Base-by-base conservation (phyloP, 805 yeast species). In the Wickerhamomyces subpelliculosus region DNA sequence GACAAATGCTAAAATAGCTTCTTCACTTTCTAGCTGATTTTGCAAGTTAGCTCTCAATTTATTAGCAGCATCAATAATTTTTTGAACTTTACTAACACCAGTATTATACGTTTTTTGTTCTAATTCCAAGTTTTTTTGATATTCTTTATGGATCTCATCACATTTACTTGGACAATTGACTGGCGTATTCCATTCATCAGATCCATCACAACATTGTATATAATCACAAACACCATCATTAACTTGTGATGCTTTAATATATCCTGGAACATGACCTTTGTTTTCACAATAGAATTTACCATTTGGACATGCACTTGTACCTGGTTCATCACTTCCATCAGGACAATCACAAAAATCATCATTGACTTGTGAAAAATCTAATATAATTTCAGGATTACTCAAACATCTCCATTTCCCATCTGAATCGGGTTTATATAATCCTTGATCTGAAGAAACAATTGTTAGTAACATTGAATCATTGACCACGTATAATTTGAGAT, bases 271-370 rank as follows among this genome's bases (percentile, higher is more conserved):
- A 47, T 75, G 82, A 4, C 96, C 95, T 35, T 70, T 65, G 53
- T 93, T 93, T 8, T 60, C 73, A 61, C 98, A 90, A 58, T 76
- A 88, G 52, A 87, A 89, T 34, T 47, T 36, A 12, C 64, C 53
- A 38, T 60, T 43, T 14, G 59, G 52, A 58, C 97, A 90, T 0
- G 96, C 96, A 28, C 81, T 65, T 1, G 97, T 90, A 0, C 97
- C 97, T 0, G 97, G 96, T 58, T 93, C 97, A 62, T 93, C 98
- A 5, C 89, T 78, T 0, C 97, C 97, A 62, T 93, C 98, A 0
- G 97, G 97, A 64, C 97, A 90, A 54, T 93, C 97, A 61, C 97
- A 90, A 54, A 72, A 81, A 49, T 88, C 83, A 58, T 93, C 97
- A 57, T 90, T 90, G 49, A 90, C 71, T 52, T 79, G 84, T 27